Evolutionary conservation across 768 basidiomycete genomes (phyloP).

Genomic region (Russula dissimulans): DNA sequence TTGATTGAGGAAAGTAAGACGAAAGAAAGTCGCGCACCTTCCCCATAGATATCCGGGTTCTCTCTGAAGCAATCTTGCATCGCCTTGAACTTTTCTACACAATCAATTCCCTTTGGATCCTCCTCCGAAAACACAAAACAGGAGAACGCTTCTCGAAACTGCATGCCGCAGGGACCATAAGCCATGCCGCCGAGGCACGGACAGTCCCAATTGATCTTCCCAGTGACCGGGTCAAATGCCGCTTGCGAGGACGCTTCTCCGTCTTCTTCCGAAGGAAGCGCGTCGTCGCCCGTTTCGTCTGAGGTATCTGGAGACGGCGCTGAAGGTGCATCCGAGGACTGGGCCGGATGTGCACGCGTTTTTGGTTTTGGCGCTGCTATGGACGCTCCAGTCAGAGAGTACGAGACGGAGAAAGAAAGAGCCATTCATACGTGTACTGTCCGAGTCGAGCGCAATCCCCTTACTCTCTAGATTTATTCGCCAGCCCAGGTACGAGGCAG

Average conservation of each 20-base stretch:
- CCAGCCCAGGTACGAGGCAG: slow-evolving; percentile 28
- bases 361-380: slow-evolving; percentile 6
- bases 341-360: neutral
- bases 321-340: slow-evolving; percentile 4
- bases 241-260: slow-evolving; percentile 28
- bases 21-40: slow-evolving; percentile 47
- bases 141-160: slow-evolving; percentile 93
- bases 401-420: neutral
- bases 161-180: slow-evolving; percentile 85
- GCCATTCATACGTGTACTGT: neutral
- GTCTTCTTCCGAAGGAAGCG: neutral
- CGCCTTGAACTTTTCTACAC: slow-evolving; percentile 92
- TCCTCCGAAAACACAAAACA: slow-evolving; percentile 92
- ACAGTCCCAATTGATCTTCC: slow-evolving; percentile 99
- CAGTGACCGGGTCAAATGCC: slow-evolving; percentile 93
- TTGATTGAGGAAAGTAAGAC: neutral
- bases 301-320: neutral
- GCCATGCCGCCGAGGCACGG: slow-evolving; percentile 99
- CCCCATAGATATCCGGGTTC: slow-evolving; percentile 92
- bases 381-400: slow-evolving; percentile 3
- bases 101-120: slow-evolving; percentile 96
- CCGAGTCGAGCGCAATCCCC: slow-evolving; percentile 23
- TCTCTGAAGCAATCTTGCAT: slow-evolving; percentile 98
- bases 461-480: slow-evolving; percentile 21
- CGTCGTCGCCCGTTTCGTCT: neutral